Base-by-base conservation (phyloP, 202 grass and related monocot species). In the Schoenoplectus tabernaemontani region DNA sequence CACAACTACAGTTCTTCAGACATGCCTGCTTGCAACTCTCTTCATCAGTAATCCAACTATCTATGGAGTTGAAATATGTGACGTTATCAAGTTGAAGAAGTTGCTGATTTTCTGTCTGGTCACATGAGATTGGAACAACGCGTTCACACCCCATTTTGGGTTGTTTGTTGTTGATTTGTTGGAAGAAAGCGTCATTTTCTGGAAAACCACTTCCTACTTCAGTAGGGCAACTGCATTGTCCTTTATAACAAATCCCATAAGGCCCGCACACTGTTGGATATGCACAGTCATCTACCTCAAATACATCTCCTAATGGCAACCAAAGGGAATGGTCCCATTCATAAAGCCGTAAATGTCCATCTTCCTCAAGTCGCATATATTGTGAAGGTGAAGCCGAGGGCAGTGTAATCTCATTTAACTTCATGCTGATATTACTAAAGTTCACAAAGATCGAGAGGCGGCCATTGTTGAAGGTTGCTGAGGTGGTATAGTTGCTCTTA, bases 181-280 rank as follows among this genome's bases (percentile, higher is more conserved):
- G 46, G 15, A 98, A 92, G 74, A 85, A 76, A 16, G 28, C 23
- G 41, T 75, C 78, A 66, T 43, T 87, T 56, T 38, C 69, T 0
- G 39, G 77, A 17, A 78, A 24, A 13, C 6, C 5, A 63, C 59
- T 80, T 32, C 59, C 75, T 3, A 2, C 24, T 59, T 22, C 24
- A 68, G 56, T 13, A 62, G 95, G 89, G 64, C 95, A 98, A 68
- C 81, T 90, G 22, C 91, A 98, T 41, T 92, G 81, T 23, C 88
- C 89, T 26, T 82, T 37, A 4, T 78, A 90, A 82, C 91, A 95
- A 53, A 98, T 89, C 44, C 88, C 95, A 58, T 92, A 98, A 39
- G 86, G 24, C 19, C 91, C 89, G 32, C 95, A 94, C 2, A 86
- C 86, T 0, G 74, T 92, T 16, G 95, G 95, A 76, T 94, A 98